These are phyloP conservation scores for Letharia lupina DNA, from an alignment of 495 filamentous ascomycete species.

Conservation along the genomic window DNA sequence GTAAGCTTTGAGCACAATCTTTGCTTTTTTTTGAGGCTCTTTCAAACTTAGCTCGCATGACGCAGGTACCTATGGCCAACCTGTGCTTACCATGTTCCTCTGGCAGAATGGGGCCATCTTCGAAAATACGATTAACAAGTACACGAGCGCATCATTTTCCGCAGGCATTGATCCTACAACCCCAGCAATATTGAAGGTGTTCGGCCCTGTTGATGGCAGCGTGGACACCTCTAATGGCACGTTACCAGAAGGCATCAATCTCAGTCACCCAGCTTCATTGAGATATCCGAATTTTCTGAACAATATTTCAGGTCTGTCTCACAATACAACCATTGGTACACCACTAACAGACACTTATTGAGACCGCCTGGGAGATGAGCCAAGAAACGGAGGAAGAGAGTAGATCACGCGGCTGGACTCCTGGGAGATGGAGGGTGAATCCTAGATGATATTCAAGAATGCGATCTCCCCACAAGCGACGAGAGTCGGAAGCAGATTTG, in stretches of 20 bases:
- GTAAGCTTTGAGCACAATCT: neutral
- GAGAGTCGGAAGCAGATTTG: neutral
- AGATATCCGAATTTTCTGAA: neutral
- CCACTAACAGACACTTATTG: neutral
- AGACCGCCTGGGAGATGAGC: neutral
- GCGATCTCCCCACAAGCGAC: neutral
- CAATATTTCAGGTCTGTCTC: neutral
- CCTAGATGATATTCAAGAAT: neutral
- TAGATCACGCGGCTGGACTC: neutral
- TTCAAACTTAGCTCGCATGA: neutral
- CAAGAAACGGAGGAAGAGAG: neutral
- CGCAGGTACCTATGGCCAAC: neutral
- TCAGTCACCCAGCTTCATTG: neutral
- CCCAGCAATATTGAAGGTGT: neutral
- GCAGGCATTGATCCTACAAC: neutral
- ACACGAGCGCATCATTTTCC: neutral
- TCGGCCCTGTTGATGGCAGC: neutral
- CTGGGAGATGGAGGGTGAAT: neutral
- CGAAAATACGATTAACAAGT: neutral
- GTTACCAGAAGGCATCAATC: neutral
- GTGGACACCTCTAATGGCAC: neutral
- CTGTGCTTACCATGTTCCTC: neutral
- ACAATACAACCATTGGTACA: neutral
- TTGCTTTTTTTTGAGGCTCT: neutral
- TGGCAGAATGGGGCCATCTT: neutral